Evolutionary conservation across 2,329 filamentous ascomycete species (phyloP).

Genomic region (Colletotrichum musicola): DNA sequence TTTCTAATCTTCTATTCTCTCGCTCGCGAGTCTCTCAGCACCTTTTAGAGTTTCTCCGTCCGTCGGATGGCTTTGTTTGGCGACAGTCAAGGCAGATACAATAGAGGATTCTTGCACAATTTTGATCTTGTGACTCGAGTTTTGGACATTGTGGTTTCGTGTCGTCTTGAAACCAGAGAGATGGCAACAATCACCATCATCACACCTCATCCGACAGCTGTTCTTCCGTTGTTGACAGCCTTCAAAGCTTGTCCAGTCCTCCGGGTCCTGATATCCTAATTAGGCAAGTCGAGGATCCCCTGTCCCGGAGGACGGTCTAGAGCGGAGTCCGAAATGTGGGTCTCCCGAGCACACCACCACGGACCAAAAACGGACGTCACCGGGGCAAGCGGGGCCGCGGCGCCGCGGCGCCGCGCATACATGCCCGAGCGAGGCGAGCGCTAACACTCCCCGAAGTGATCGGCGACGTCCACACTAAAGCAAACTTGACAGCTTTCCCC

Average conservation of each 20-base stretch:
- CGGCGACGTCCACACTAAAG: background rate
- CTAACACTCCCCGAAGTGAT: background rate
- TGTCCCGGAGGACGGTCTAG: slow-evolving; percentile 15
- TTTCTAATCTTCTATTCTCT: slow-evolving; percentile 27
- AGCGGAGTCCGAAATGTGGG: slow-evolving; percentile 14
- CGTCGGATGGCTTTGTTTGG: background rate
- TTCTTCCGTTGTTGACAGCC: background rate
- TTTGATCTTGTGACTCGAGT: background rate
- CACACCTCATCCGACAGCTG: too few species aligned
- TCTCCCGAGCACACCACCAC: slow-evolving; percentile 6
- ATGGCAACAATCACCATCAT: background rate
- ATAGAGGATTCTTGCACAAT: slow-evolving; percentile 3
- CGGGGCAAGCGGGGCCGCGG: slow-evolving; percentile 4
- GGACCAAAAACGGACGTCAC: background rate
- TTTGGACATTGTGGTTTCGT: background rate
- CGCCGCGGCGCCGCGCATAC: too few species aligned
- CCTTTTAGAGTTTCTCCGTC: slow-evolving; percentile 6
- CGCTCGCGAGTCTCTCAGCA: slow-evolving; percentile 14
- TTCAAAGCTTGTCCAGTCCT: background rate
- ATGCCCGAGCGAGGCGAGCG: too few species aligned
- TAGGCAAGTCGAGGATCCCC: slow-evolving; percentile 31
- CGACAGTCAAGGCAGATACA: background rate
- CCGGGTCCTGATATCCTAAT: background rate
- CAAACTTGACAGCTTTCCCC: slow-evolving; percentile 5
- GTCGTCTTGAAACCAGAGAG: background rate